phyloP scores from a whole-genome alignment of 495 filamentous ascomycete genomes.

The Aspergillus sclerotiicarbonarius region DNA sequence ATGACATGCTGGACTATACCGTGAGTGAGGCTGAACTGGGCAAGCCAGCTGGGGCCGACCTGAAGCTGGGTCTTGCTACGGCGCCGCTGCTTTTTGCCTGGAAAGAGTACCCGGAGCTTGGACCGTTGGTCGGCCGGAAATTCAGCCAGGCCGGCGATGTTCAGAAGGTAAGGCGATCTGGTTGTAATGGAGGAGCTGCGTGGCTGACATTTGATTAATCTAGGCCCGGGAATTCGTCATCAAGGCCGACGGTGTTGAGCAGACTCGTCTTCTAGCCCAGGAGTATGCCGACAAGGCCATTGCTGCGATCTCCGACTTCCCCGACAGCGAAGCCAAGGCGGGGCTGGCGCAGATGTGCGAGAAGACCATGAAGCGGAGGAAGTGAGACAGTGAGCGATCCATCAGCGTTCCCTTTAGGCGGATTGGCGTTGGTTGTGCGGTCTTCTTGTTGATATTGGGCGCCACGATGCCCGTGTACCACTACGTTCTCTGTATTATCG shows the following conservation, averaged over 20 bases:
- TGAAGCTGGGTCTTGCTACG: constrained; percentile 93
- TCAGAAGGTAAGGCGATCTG: constrained; percentile 57
- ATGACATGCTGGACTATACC: constrained; percentile 98
- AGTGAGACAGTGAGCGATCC: constrained; percentile 47
- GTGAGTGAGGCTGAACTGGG: constrained; percentile 79
- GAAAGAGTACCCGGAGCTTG: constrained; percentile 83
- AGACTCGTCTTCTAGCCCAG: constrained; percentile 84
- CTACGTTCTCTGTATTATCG: neutral
- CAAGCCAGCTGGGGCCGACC: constrained; percentile 90
- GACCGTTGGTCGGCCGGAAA: constrained; percentile 85
- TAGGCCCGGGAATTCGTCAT: constrained; percentile 84
- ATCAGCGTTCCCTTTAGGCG: neutral
- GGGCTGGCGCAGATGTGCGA: constrained; percentile 90
- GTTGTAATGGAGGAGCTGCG: neutral
- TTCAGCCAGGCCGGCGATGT: constrained; percentile 84
- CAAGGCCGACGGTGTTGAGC: constrained; percentile 80
- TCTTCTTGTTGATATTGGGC: neutral
- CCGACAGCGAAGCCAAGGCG: constrained; percentile 86
- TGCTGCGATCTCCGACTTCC: constrained; percentile 74
- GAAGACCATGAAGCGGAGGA: constrained; percentile 85
- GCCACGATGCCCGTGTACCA: neutral
- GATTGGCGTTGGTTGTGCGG: neutral
- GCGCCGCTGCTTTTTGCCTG: constrained; percentile 94
- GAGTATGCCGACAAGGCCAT: constrained; percentile 90
- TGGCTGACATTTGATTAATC: constrained; percentile 9